Evolutionary conservation across 371 early-diverging fungal species (phyloP), one percentile per base, ranked within the genome.

Genomic region (Mortierella sp.): DNA sequence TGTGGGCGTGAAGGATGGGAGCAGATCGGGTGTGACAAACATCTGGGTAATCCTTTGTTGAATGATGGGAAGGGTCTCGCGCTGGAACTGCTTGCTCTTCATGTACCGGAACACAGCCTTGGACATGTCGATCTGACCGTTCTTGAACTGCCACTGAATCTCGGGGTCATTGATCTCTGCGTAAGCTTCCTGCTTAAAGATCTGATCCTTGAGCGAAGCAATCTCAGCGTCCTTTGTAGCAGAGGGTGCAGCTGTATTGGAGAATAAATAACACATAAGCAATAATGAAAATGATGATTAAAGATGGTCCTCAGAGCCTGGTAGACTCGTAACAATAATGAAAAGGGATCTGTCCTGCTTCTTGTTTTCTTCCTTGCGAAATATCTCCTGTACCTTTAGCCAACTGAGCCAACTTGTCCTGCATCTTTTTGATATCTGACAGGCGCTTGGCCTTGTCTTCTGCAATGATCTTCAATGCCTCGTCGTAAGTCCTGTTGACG

Each of bases 11-110:
- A 78, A 84, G 31, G 86, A 80, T 23, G 87, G 84, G 43, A 94
- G 72, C 42, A 93, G 52, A 76, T 94, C 94, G 6, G 94, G 94
- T 43, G 91, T 81, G 49, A 94, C 90, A 64, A 79, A 89, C 94
- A 94, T 94, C 78, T 92, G 93, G 26, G 87, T 83, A 50, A 90
- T 57, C 54, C 93, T 88, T 79, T 93, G 89, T 86, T 83, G 83
- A 55, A 93, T 78, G 48, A 87, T 78, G 51, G 82, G 82, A 37
- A 87, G 83, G 31, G 87, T 89, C 69, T 83, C 83, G 23, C 87
- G 86, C 50, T 81, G 80, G 72, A 90, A 93, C 62, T 88, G 83
- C 50, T 83, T 81, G 75, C 90, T 82, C 66, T 82, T 79, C 84
- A 93, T 79, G 71, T 89, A 85, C 64, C 89, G 88, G 79, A 89